Evolutionary conservation across 345 rosid species (phyloP).

Genomic region (Populus pruinosa): DNA sequence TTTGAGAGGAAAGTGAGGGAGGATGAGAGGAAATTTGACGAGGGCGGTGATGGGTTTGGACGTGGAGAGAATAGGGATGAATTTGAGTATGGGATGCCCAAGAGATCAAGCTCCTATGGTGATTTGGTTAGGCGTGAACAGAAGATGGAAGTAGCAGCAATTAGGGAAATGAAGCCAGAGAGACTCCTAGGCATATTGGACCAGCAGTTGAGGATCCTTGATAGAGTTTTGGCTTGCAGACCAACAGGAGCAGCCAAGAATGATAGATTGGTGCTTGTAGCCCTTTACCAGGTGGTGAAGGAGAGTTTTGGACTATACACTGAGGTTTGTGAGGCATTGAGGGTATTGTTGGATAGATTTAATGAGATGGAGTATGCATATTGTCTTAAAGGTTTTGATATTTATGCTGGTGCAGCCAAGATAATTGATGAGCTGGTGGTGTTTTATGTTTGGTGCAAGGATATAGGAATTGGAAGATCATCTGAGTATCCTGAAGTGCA

Average conservation of each 20-base stretch:
- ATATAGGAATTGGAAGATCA: slow-evolving; percentile 25
- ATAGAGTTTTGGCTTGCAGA: slow-evolving; percentile 23
- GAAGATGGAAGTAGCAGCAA: slow-evolving; percentile 1
- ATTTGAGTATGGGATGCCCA: slow-evolving; percentile 6
- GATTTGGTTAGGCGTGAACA: slow-evolving; percentile 6
- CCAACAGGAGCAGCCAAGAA: slow-evolving; percentile 23
- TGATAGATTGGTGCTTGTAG: slow-evolving; percentile 13
- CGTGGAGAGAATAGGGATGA: slow-evolving; percentile 11
- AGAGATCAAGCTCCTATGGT: slow-evolving; percentile 7
- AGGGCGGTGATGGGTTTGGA: slow-evolving; percentile 8
- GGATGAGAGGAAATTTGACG: slow-evolving; percentile 6
- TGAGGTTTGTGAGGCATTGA: slow-evolving; percentile 19
- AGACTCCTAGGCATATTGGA: slow-evolving; percentile 13
- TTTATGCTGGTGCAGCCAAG: slow-evolving; percentile 25
- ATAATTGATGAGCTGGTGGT: slow-evolving; percentile 20
- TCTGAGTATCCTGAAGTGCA: slow-evolving; percentile 24
- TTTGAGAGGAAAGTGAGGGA: slow-evolving; percentile 38
- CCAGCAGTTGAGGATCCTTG: slow-evolving; percentile 16
- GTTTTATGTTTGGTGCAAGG: slow-evolving; percentile 30
- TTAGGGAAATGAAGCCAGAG: slow-evolving; percentile 19
- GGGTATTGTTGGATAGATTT: slow-evolving; percentile 22
- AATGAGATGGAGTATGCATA: slow-evolving; percentile 24
- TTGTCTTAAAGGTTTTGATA: slow-evolving; percentile 23
- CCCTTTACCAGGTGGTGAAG: slow-evolving; percentile 16
- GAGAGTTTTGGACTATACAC: slow-evolving; percentile 23